Evolutionary conservation across 2,329 filamentous ascomycete genomes (phyloP).

Genomic region (Monilinia laxa): DNA sequence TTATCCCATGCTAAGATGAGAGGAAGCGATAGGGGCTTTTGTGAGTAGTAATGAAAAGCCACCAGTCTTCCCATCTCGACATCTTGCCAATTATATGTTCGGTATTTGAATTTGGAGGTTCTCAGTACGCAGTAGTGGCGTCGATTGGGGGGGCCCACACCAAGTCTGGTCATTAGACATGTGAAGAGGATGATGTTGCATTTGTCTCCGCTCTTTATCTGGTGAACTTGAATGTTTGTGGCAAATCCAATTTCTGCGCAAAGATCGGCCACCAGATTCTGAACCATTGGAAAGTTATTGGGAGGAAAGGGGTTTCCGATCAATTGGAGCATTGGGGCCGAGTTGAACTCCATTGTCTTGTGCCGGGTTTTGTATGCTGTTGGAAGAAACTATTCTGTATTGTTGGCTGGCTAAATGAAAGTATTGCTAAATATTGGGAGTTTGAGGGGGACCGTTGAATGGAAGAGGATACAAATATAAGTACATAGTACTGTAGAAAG

Average conservation of each 20-base stretch:
- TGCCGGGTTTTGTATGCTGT: neutral
- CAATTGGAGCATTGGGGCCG: no score
- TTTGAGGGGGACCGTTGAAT: no score
- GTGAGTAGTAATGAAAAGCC: neutral
- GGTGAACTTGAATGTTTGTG: neutral
- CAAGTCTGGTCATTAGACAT: neutral
- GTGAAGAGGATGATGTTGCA: neutral
- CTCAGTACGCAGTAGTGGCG: neutral
- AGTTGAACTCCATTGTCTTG: neutral
- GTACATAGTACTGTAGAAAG: no score
- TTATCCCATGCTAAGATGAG: neutral
- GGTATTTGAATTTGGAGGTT: neutral
- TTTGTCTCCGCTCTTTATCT: neutral
- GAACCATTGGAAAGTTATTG: neutral
- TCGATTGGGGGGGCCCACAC: rapidly evolving
- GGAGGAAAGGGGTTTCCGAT: neutral
- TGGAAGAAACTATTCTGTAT: neutral
- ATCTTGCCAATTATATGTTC: neutral
- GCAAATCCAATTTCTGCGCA: neutral
- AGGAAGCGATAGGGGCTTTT: neutral
- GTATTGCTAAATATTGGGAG: neutral
- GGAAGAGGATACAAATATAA: no score
- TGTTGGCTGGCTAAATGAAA: neutral
- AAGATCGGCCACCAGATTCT: neutral
- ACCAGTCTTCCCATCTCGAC: neutral